A percentile compares a stretch with the other conserved stretches of the same genome.
These are phyloP conservation scores for Acanthamoeba culbertsoni DNA, from an alignment of 208 protist species.

Conservation along the genomic window DNA sequence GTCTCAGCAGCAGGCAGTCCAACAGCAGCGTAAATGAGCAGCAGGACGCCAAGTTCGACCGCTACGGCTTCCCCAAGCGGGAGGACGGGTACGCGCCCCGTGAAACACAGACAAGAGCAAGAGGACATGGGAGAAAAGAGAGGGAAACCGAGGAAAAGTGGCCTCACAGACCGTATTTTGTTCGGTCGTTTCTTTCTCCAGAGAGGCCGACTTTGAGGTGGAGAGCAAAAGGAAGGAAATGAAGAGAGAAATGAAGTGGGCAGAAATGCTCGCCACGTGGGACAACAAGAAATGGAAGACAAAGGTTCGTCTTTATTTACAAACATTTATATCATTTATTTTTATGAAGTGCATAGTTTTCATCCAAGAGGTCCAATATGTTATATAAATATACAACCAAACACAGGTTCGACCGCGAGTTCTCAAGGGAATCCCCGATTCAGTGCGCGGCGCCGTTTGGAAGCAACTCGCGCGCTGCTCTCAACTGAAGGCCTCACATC, in stretches of 20 bases:
- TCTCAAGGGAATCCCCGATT: slow-evolving; percentile 22
- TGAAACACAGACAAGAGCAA: too few relatives aligned
- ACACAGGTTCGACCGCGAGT: not conserved
- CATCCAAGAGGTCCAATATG: too few relatives aligned
- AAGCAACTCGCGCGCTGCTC: not conserved
- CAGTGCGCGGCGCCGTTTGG: slow-evolving; percentile 3
- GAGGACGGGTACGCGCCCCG: not conserved
- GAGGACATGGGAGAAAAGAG: too few relatives aligned
- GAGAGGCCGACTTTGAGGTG: slow-evolving; percentile 4
- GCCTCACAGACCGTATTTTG: not conserved
- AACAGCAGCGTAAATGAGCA: not conserved
- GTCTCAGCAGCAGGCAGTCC: not conserved
- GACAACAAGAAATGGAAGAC: not conserved
- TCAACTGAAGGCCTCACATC: not conserved
- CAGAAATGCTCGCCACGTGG: slow-evolving; percentile 4
- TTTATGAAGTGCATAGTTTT: too few relatives aligned
- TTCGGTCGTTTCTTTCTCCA: not conserved
- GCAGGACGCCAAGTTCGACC: not conserved
- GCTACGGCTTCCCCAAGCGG: slow-evolving; percentile 35
- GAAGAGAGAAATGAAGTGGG: not conserved
- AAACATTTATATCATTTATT: not conserved
- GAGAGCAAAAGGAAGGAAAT: slow-evolving; percentile 35
- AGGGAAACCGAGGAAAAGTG: not conserved
- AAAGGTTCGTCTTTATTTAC: not conserved
- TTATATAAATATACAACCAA: too few relatives aligned